Evolutionary conservation across 257 asterid species (phyloP).

Genomic region (Parsonsia alboflavescens): DNA sequence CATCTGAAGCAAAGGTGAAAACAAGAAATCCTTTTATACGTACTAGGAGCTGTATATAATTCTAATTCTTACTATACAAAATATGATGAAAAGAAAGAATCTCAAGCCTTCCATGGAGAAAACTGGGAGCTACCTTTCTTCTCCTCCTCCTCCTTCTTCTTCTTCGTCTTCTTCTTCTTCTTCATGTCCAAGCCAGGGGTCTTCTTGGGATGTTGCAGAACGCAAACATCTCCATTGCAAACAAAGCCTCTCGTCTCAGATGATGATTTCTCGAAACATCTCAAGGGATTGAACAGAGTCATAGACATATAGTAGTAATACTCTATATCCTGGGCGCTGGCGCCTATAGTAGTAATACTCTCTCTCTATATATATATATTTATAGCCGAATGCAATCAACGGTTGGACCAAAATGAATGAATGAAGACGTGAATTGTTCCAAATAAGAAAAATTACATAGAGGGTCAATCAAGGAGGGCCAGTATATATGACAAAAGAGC

Average conservation of each 20-base stretch:
- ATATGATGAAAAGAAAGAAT: no score
- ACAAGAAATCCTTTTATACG: no score
- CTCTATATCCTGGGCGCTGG: no score
- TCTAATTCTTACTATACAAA: no score
- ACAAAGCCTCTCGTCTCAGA: conserved; percentile 8
- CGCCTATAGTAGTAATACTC: no score
- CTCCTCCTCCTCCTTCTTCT: conserved; percentile 12
- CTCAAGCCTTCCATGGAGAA: conserved; percentile 10
- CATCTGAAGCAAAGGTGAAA: no score
- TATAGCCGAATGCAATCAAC: no score
- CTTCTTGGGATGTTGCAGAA: conserved; percentile 20
- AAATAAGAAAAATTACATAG: background rate
- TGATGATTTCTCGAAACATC: conserved; percentile 26
- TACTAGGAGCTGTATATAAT: no score
- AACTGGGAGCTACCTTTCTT: conserved; percentile 4
- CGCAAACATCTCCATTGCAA: conserved; percentile 39
- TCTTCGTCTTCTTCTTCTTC: conserved; percentile 26
- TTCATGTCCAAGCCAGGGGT: background rate
- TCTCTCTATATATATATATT: no score
- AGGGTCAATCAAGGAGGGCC: conserved; percentile 13
- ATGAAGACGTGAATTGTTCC: conserved; percentile 8
- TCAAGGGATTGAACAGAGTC: conserved; percentile 28
- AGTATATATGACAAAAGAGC: background rate
- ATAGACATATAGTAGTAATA: no score
- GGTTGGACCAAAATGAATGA: background rate